A percentile compares a stretch with the other conserved stretches of the same genome.
Conservation (phyloP, 192 early-diverging fungal genomes). For the Coemansia sp. region DNA sequence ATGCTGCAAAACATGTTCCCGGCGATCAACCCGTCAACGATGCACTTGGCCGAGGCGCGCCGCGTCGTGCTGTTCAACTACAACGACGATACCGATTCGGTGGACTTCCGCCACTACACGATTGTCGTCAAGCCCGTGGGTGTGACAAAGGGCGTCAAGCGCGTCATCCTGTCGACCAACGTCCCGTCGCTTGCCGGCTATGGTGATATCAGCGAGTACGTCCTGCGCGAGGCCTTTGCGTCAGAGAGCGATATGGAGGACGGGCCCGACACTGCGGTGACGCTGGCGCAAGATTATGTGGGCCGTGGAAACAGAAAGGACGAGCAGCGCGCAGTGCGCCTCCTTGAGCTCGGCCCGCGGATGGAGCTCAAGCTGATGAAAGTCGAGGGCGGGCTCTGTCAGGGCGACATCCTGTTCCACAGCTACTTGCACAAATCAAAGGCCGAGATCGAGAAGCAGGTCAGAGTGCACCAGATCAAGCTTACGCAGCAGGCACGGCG, state of each 20-base stretch:
- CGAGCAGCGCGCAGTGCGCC: conserved; percentile 81
- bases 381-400: conserved; percentile 84
- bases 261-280: conserved; percentile 81
- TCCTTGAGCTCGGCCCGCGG: conserved; percentile 89
- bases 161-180: conserved; percentile 68
- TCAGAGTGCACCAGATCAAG: conserved; percentile 61
- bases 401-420: conserved; percentile 93
- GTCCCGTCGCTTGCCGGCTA: conserved; percentile 76
- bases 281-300: conserved; percentile 77
- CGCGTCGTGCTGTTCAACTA: conserved; percentile 92
- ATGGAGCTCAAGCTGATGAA: conserved; percentile 85
- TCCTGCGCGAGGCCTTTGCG: conserved; percentile 77
- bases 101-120: conserved; percentile 94
- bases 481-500: conserved; percentile 66
- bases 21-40: conserved; percentile 91
- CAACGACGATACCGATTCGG: conserved; percentile 73
- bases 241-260: conserved; percentile 94
- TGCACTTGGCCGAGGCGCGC: conserved; percentile 85
- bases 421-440: conserved; percentile 70
- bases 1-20: conserved; percentile 98
- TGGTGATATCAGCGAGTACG: conserved; percentile 91
- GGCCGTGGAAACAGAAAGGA: conserved; percentile 69
- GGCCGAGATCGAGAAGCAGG: conserved; percentile 68
- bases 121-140: conserved; percentile 87
- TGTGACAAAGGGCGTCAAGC: conserved; percentile 87